phyloP scores from a whole-genome alignment of 2,329 filamentous ascomycete genomes.

The Biscogniauxia sp. region DNA sequence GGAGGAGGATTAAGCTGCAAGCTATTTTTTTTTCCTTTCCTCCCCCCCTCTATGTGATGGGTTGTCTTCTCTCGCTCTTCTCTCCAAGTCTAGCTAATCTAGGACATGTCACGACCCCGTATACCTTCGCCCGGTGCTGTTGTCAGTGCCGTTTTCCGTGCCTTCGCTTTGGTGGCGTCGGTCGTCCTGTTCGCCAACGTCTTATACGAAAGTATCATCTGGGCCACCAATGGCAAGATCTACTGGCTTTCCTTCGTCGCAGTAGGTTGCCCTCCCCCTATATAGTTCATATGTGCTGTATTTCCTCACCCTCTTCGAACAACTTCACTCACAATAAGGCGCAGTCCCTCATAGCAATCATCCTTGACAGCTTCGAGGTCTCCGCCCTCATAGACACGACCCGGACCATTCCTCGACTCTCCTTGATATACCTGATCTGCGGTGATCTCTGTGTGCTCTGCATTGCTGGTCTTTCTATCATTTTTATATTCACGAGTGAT shows the following conservation, averaged over 20 bases:
- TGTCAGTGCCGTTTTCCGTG: slow-evolving; percentile 15
- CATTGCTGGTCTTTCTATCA: slow-evolving; percentile 16
- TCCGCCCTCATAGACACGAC: slow-evolving; percentile 19
- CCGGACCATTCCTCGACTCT: slow-evolving; percentile 17
- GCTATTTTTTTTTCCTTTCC: neutral
- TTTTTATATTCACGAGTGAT: slow-evolving; percentile 12
- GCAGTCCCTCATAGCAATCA: slow-evolving; percentile 16
- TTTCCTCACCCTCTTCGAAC: neutral
- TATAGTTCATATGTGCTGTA: no score
- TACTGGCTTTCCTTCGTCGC: slow-evolving; percentile 15
- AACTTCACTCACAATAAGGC: neutral
- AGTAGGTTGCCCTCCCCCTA: slow-evolving; percentile 8
- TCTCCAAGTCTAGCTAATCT: neutral
- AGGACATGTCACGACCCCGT: slow-evolving; percentile 18
- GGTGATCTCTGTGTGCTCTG: slow-evolving; percentile 17
- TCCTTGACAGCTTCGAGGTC: slow-evolving; percentile 19
- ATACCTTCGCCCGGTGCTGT: slow-evolving; percentile 13
- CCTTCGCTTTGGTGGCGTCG: slow-evolving; percentile 18
- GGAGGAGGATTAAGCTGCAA: neutral
- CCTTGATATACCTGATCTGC: slow-evolving; percentile 11
- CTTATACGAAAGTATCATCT: slow-evolving; percentile 21
- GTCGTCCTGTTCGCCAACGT: slow-evolving; percentile 21
- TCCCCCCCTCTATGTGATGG: no score
- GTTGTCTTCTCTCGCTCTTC: neutral
- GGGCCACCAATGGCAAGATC: slow-evolving; percentile 16